phyloP scores from a whole-genome alignment of 257 asterid genomes.

The Euphrasia confusa region DNA sequence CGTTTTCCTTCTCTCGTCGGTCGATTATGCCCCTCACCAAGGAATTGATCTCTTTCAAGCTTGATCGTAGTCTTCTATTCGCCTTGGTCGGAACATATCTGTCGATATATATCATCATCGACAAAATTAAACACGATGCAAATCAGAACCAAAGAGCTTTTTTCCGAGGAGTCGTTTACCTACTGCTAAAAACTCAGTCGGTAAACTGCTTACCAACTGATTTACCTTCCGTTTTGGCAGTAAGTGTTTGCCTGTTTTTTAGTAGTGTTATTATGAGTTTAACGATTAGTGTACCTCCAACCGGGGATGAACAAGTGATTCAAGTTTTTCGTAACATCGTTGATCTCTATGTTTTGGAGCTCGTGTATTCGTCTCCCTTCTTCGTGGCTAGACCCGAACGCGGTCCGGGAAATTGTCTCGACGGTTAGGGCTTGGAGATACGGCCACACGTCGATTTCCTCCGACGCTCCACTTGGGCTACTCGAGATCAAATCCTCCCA shows the following conservation, averaged over 20 bases:
- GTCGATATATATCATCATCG: neutral
- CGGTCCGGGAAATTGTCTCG: conserved; percentile 34
- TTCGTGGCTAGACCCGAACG: conserved; percentile 32
- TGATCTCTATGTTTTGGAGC: conserved; percentile 25
- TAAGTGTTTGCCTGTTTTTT: too few relatives aligned
- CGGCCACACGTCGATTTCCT: conserved; percentile 36
- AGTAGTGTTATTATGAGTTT: too few relatives aligned
- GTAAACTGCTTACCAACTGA: too few relatives aligned
- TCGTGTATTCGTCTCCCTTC: conserved; percentile 29
- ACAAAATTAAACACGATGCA: neutral
- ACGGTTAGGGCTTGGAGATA: conserved; percentile 29
- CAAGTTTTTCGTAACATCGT: conserved; percentile 11
- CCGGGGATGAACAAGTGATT: conserved; percentile 26
- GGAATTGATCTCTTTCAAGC: neutral
- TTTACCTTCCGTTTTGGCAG: too few relatives aligned
- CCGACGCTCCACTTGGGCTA: neutral
- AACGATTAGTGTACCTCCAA: conserved; percentile 26
- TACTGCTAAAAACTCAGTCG: too few relatives aligned
- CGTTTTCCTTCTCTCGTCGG: neutral
- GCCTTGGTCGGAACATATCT: neutral
- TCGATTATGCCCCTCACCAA: neutral
- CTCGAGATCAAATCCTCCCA: conserved; percentile 24
- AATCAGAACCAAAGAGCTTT: neutral
- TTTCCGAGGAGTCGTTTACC: too few relatives aligned
- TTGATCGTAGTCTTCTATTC: neutral